Percentiles rank a stretch among this genome's conserved stretches.
phyloP scores from a whole-genome alignment of 2,329 filamentous ascomycete genomes.

The Ophiostoma sp. region DNA sequence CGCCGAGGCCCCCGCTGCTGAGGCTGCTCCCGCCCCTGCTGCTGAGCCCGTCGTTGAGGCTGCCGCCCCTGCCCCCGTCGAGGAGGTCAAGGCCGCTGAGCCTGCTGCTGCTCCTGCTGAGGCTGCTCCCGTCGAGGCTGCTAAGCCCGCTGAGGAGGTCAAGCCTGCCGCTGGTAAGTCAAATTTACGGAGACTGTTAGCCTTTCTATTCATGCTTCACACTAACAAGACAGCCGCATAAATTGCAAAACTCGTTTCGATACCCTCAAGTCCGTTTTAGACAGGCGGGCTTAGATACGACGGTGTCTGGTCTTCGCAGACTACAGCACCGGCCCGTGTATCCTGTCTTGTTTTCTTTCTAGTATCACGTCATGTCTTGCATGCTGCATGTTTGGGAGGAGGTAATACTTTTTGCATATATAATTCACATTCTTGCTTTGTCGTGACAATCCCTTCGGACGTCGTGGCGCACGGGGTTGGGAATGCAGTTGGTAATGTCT shows the following conservation, averaged over 20 bases:
- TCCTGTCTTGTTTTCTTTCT: not conserved
- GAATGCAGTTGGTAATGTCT: conserved; percentile 14
- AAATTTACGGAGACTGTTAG: not conserved
- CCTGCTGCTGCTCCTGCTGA: conserved; percentile 29
- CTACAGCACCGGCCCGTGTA: not conserved
- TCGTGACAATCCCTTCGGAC: not conserved
- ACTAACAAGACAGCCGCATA: conserved; percentile 13
- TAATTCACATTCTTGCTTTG: conserved; percentile 30
- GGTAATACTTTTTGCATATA: conserved; percentile 19
- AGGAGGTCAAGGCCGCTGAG: conserved; percentile 33
- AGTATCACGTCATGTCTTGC: not conserved
- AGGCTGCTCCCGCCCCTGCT: conserved; percentile 31
- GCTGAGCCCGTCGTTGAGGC: conserved; percentile 26
- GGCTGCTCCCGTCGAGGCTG: conserved; percentile 19
- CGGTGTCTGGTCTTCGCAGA: not conserved
- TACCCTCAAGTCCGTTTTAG: not conserved
- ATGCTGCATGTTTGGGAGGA: conserved; percentile 9
- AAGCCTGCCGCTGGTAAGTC: conserved; percentile 29
- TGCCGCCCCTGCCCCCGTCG: conserved; percentile 23
- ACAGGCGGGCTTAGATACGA: conserved; percentile 2
- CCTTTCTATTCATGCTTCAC: not conserved
- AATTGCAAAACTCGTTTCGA: not conserved
- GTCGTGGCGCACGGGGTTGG: not conserved
- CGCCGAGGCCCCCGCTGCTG: conserved; percentile 29
- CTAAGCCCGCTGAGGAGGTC: conserved; percentile 29